Evolutionary conservation across 2,329 filamentous ascomycete species (phyloP).

Genomic region (Clarireedia monteithiana): DNA sequence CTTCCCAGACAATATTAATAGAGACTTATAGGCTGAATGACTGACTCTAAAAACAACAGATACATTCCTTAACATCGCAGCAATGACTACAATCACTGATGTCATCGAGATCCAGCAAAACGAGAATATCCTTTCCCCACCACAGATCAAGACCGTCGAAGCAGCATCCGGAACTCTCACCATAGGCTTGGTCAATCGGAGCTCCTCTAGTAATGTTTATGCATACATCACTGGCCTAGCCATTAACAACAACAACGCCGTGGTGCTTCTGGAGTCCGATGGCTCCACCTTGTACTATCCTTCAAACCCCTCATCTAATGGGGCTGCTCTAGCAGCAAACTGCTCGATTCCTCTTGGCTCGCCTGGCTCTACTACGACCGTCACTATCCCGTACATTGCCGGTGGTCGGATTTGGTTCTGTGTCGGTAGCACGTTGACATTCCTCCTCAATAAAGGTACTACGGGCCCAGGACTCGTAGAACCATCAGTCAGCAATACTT

Average conservation of each 20-base stretch:
- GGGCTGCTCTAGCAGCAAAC: constrained; percentile 46
- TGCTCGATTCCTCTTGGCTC: constrained; percentile 58
- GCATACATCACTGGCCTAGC: constrained; percentile 65
- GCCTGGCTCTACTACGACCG: constrained; percentile 48
- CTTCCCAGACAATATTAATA: neutral
- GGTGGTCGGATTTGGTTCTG: constrained; percentile 69
- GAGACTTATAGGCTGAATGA: neutral
- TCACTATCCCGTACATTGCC: constrained; percentile 62
- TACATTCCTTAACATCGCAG: constrained; percentile 1
- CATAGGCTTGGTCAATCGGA: constrained; percentile 60
- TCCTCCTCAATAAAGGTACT: constrained; percentile 60
- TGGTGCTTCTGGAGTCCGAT: constrained; percentile 59
- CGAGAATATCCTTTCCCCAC: constrained; percentile 11
- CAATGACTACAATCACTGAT: constrained; percentile 17
- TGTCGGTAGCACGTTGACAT: constrained; percentile 51
- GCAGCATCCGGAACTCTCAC: constrained; percentile 36
- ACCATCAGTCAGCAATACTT: constrained; percentile 61
- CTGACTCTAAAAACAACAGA: neutral
- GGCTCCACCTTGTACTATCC: constrained; percentile 60
- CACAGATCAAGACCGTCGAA: constrained; percentile 5
- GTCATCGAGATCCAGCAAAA: constrained; percentile 13
- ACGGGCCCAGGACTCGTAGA: constrained; percentile 63
- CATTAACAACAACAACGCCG: constrained; percentile 48
- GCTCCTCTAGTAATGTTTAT: constrained; percentile 50
- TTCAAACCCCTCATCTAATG: constrained; percentile 42